Evolutionary conservation across 1,284 basidiomycete genomes (phyloP).

Genomic region (Abortiporus biennis): DNA sequence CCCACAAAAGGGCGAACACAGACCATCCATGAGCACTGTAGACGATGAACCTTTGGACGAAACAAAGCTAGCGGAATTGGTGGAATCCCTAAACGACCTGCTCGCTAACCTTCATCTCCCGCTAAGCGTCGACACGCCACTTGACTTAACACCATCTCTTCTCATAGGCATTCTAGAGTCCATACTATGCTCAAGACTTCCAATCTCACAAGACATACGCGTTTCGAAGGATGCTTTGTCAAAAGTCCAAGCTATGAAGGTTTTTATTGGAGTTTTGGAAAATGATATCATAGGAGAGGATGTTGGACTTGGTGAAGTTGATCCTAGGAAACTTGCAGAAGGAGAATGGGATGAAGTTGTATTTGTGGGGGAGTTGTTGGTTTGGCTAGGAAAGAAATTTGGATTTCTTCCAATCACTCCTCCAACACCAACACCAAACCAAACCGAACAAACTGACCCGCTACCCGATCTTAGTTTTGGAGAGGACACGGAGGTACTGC

Average conservation of each 20-base stretch:
- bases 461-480: neutral
- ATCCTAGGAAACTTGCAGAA: conserved; percentile 53
- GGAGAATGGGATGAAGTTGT: conserved; percentile 60
- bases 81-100: conserved; percentile 36
- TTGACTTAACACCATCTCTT: conserved; percentile 66
- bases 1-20: too few species aligned
- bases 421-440: conserved; percentile 13
- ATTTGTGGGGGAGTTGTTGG: conserved; percentile 56
- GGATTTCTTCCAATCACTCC: conserved; percentile 31
- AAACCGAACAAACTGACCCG: conserved; percentile 1
- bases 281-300: conserved; percentile 55
- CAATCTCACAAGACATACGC: conserved; percentile 35
- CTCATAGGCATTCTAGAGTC: conserved; percentile 62
- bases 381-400: conserved; percentile 50
- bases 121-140: conserved; percentile 47
- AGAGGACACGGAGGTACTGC: neutral
- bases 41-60: neutral
- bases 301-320: conserved; percentile 55
- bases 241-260: conserved; percentile 59
- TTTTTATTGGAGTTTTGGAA: conserved; percentile 72
- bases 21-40: neutral
- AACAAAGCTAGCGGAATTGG: conserved; percentile 14
- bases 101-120: conserved; percentile 45
- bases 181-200: conserved; percentile 42
- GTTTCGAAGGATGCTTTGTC: conserved; percentile 32